Base-by-base conservation (phyloP, 306 rosid genomes). In the Castanea crenata region DNA sequence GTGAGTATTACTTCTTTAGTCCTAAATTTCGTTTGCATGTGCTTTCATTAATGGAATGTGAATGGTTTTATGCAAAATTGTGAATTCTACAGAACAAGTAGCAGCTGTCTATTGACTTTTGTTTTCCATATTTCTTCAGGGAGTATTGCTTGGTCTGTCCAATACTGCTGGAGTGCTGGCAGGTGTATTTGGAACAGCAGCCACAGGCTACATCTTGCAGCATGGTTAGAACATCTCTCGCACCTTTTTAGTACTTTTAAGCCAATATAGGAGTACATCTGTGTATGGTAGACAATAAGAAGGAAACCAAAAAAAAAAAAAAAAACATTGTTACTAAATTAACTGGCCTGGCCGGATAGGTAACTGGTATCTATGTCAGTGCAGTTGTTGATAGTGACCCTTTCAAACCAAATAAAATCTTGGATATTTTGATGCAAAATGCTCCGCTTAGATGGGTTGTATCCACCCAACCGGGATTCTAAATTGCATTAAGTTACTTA, bases 101-200 rank as follows among this genome's bases (percentile, higher is more conserved):
- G 62, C 55, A 68, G 63, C 32, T 57, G 73, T 56, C 38, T 63
- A 76, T 32, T 73, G 41, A n/a, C 56, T 82, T 77, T 20, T 31
- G 69, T 69, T 55, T 55, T 23, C 51, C 31, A 16, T 56, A 31
- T 78, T 29, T 82, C 19, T 71, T 8, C 69, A 92, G 99, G 98
- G 99, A 19, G 88, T 95, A 75, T 83, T 95, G 78, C 99, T 95
- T 73, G 99, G 99, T 83, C 83, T 95, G 79, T 95, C 99, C 32
- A 95, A 95, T 74, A 93, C 98, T 31, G 99, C 99, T 32, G 99
- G 99, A 76, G 99, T 95, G 76, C 85, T 95, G 19, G 99, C 99
- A n/a, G 99, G 98, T 20, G 99, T 95, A n/a, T 83, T 95, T n/a
- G 99, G 99, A 80, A 95, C 99, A 2, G 99, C 96, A 15, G 93